Base-by-base conservation (phyloP, 768 basidiomycete species). In the Clathrus columnatus region DNA sequence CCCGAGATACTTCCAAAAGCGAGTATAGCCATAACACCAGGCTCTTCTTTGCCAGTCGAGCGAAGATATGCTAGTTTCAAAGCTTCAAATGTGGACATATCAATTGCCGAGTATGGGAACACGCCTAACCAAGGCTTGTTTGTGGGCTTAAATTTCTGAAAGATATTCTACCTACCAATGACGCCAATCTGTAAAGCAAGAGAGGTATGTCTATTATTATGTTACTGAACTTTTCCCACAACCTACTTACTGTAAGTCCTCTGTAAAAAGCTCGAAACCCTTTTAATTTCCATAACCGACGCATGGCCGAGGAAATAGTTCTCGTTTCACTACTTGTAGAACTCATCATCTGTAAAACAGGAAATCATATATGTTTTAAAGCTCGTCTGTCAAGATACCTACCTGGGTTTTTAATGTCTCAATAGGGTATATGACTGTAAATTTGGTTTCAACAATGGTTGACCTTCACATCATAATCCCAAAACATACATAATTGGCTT, bases 81-180 rank as follows among this genome's bases (percentile, higher is more conserved):
- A 1, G 91, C 91, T 72, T 97, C 95, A 57, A 96, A 98, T 2
- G 94, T 94, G 62, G 85, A 88, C 90, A 92, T 95, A 69, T 99
- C 95, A 60, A 98, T 99, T 4, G 95, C 95, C 14, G 90, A 86
- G 67, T 89, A 90, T 56, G 96, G 96, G 71, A 98, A 98, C 28
- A 99, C 96, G 28, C 96, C 54, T 55, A 27, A 20, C 5, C 32
- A 14, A 47, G 11, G 8, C 27, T 23, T 55, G 8, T 47, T 10
- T 17, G 11, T 14, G 11, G 29, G 14, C 11, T 27, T 30, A 16
- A 44, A 27, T 4, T 20, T 2, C 36, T 27, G 44, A 47, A 2
- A 27, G 17, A 10, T 10, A 46, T 18, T 28, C n/a, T 29, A 29
- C 54, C 14, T 28, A 55, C 54, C 96, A 52, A 97, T 69, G 29